These are phyloP conservation scores for Otatea glauca DNA, from an alignment of 176 grass and related monocot genomes.

Conservation along the genomic window DNA sequence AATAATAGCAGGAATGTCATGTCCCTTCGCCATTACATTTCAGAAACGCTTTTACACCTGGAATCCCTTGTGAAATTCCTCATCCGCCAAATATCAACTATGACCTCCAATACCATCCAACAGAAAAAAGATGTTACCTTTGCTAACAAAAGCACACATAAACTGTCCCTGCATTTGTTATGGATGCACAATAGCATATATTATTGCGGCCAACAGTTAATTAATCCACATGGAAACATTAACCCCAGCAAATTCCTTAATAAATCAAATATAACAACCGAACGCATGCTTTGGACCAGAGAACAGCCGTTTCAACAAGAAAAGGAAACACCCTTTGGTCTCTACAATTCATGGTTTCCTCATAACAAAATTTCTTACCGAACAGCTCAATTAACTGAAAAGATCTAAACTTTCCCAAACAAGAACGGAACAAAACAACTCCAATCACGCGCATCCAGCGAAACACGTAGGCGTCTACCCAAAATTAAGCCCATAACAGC, in stretches of 20 bases:
- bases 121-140: constrained; percentile 4
- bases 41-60: constrained; percentile 8
- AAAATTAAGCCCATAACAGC: background rate
- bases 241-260: background rate
- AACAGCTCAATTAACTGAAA: background rate
- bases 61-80: constrained; percentile 1
- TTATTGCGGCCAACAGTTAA: background rate
- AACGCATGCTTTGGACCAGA: background rate
- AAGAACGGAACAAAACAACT: background rate
- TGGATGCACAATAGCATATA: background rate
- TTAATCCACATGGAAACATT: constrained; percentile 7
- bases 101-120: constrained; percentile 10
- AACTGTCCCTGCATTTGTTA: background rate
- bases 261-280: constrained; percentile 5
- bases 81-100: constrained; percentile 7
- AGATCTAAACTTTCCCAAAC: background rate
- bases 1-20: constrained; percentile 27
- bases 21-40: background rate
- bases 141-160: background rate
- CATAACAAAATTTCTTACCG: background rate
- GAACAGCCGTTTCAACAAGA: background rate
- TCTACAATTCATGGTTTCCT: background rate
- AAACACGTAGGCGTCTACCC: constrained; percentile 7
- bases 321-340: background rate
- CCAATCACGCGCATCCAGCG: background rate